Evolutionary conservation across 2,329 filamentous ascomycete genomes (phyloP), one percentile per base, ranked within the genome.

Genomic region (Ophiostoma ips): DNA sequence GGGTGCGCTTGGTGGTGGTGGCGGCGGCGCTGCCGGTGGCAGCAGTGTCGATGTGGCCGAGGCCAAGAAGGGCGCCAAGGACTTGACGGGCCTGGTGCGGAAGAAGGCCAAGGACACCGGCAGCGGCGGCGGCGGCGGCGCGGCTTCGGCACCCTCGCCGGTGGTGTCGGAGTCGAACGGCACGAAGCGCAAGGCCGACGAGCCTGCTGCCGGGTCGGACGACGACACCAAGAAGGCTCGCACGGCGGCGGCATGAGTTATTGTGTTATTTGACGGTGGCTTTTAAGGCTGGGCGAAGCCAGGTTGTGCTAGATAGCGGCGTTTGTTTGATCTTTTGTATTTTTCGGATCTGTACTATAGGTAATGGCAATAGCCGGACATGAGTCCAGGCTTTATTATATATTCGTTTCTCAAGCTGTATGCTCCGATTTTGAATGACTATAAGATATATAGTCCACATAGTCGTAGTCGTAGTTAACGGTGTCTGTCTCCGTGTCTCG

Each of bases 1-100:
- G 7, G 79, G 81, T 51, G 72, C 76, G 18, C 50, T 56, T 4
- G 40, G 52, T 45, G 50, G 70, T 4, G 40, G 52, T 45, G 50
- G 70, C 78, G 38, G 51, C 34, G 69, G 77, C 3, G 71, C 70
- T 1, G 72, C 81, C 50, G 75, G 78, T 7, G 19, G 46, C 46
- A 15, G 21, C 46, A 31, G 40, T 5, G 40, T 16, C 5, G 40
- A 30, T 15, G 38, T 46, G n/a, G 36, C 83, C 43, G 82, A 88
- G 61, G 84, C 82, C 28, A 84, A 81, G 58, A 83, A 82, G 66
- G 74, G 70, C 8, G 86, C 86, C 7, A 87, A 76, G 15, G 85
- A 92, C 60, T 68, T 94, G 13, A 78, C 76, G 0, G 76, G 80
- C n/a, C 69, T 90, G 43, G 81, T 90, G 40, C 79, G 83, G 60